Evolutionary conservation across 75 land plant genomes (phyloP).

Genomic region (Selaginella tamariscina): DNA sequence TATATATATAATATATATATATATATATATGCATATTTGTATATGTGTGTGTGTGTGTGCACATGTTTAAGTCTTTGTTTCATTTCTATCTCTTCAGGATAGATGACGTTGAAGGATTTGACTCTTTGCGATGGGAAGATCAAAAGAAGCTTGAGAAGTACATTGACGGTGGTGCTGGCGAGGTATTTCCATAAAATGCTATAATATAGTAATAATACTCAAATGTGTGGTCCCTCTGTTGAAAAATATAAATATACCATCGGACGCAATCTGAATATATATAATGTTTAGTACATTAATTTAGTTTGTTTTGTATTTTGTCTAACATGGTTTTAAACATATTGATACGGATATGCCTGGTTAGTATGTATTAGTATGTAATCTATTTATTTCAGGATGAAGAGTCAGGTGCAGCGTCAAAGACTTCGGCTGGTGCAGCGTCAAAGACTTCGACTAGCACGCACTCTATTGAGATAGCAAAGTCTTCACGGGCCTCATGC

Average conservation of each 20-base stretch:
- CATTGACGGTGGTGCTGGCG: conserved; percentile 33
- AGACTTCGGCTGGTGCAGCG: no score
- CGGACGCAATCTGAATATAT: no score
- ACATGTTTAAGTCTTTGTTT: background rate
- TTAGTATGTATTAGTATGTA: no score
- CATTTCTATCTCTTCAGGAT: conserved; percentile 27
- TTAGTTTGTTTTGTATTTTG: no score
- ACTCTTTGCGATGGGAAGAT: conserved; percentile 85
- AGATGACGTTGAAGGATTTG: conserved; percentile 87
- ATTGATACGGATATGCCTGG: no score
- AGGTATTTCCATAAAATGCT: conserved; percentile 5
- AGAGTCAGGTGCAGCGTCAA: no score
- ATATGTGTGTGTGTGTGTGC: background rate
- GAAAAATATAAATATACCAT: conserved; percentile 29
- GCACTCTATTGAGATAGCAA: conserved; percentile 62
- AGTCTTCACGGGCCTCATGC: conserved; percentile 76
- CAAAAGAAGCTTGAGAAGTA: conserved; percentile 58
- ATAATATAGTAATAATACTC: conserved; percentile 7
- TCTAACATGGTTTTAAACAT: no score
- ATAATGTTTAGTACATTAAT: no score
- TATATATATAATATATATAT: background rate
- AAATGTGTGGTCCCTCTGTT: conserved; percentile 4
- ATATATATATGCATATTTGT: background rate
- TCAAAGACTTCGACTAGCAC: background rate
- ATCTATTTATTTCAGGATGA: no score